Evolutionary conservation across 2,329 filamentous ascomycete genomes (phyloP), one percentile per base, ranked within the genome.

Genomic region (Colletotrichum karsti): DNA sequence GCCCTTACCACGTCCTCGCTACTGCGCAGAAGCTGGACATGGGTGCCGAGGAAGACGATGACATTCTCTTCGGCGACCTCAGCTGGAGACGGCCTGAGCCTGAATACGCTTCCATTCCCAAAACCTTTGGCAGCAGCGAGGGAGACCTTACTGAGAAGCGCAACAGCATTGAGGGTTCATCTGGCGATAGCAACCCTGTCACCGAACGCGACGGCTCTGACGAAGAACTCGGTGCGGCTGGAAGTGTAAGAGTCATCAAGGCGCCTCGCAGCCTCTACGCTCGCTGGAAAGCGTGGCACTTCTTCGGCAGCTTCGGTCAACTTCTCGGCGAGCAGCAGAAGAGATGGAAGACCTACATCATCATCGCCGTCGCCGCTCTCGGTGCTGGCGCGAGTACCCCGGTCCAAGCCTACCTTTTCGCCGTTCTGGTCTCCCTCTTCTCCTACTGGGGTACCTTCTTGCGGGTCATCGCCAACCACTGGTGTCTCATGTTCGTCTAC

Each of bases 1-100:
- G 67, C 1, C 73, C 87, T 15, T 88, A 88, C 67, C 77, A 76
- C 39, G 74, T 75, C 5, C 77, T 88, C 4, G 85, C 87, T 2
- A 57, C 69, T 18, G 76, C 74, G 3, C 76, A 77, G 48, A 68
- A 64, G 64, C 67, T 70, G 37, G 62, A 69, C 33, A 69, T 67
- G 66, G 66, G 66, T 3, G 62, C 18, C 35, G 53, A 58, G 3
- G 64, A 69, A 3, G 66, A 66, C 3, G 66, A 68, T 1, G 61
- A 69, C 8, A 48, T 69, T 6, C 71, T 72, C 13, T 68, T 77
- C 35, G 63, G 24, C 57, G 67, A 67, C 63, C 69, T 67, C 30
- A 69, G 62, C 41, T 69, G 66, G 62, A 20, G 66, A 9, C 54
- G 66, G 3, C 65, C 53, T 22, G 64, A 67, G 15, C 64, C 64